These are phyloP conservation scores for Ogataea paradorogensis DNA, from an alignment of 805 yeast genomes.

Conservation along the genomic window DNA sequence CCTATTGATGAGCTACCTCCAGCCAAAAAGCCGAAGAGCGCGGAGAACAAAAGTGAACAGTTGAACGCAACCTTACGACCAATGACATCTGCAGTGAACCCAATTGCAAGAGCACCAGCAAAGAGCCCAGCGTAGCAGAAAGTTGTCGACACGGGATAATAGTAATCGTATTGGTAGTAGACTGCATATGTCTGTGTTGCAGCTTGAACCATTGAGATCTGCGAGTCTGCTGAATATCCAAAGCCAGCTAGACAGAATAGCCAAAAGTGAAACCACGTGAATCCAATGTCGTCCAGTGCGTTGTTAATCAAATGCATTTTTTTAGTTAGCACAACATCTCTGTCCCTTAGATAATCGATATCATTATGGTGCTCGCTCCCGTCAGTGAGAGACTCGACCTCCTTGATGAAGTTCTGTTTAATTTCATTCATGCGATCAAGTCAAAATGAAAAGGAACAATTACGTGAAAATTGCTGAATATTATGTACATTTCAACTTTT, in stretches of 20 bases:
- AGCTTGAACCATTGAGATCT: constrained; percentile 44
- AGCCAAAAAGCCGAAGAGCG: constrained; percentile 44
- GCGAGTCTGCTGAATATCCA: constrained; percentile 50
- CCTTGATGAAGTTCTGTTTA: background rate
- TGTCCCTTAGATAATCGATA: constrained; percentile 30
- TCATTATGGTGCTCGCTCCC: background rate
- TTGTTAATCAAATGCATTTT: constrained; percentile 42
- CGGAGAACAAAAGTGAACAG: constrained; percentile 40
- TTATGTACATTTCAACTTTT: too few relatives aligned
- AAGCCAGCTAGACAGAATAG: constrained; percentile 45
- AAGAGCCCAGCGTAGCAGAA: constrained; percentile 46
- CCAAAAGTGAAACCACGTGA: constrained; percentile 48
- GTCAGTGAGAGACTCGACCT: background rate
- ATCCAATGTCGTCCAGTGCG: constrained; percentile 54
- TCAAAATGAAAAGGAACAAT: too few relatives aligned
- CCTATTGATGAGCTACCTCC: constrained; percentile 48
- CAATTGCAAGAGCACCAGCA: constrained; percentile 51
- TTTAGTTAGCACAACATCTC: constrained; percentile 38
- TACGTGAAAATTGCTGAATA: too few relatives aligned
- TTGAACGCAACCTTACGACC: constrained; percentile 52
- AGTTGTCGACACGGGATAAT: constrained; percentile 40
- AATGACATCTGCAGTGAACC: constrained; percentile 48
- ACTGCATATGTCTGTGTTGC: constrained; percentile 39
- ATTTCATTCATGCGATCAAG: background rate
- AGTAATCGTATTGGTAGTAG: constrained; percentile 40